Evolutionary conservation across 75 land plant species (phyloP).

Genomic region (Adiantum capillusveneris): DNA sequence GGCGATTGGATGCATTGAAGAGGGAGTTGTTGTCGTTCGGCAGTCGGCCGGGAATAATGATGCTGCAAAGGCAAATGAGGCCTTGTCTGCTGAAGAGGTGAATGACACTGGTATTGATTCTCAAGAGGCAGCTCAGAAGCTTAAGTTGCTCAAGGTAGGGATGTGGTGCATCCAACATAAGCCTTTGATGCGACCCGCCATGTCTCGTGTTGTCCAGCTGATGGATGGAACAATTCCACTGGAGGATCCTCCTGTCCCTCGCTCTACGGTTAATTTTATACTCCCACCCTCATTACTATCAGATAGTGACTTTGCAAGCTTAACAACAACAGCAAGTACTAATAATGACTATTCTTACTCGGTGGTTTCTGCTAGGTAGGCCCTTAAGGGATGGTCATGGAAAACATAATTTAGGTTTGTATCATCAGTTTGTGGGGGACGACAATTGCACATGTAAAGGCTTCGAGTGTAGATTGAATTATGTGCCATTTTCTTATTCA

Average conservation of each 20-base stretch:
- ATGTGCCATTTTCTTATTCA: too few relatives aligned
- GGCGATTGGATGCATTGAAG: conserved; percentile 4
- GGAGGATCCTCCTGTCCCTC: background rate
- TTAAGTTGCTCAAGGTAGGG: conserved; percentile 28
- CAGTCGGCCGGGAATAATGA: background rate
- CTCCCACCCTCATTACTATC: too few relatives aligned
- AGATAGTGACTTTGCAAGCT: too few relatives aligned
- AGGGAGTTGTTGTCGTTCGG: background rate
- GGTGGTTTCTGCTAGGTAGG: too few relatives aligned
- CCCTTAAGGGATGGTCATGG: too few relatives aligned
- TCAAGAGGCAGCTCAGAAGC: conserved; percentile 6
- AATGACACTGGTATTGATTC: background rate
- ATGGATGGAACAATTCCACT: conserved; percentile 7
- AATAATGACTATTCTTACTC: too few relatives aligned
- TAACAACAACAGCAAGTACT: too few relatives aligned
- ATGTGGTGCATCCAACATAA: conserved; percentile 40
- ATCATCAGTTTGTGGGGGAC: too few relatives aligned
- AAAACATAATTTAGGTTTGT: too few relatives aligned
- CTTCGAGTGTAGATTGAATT: too few relatives aligned
- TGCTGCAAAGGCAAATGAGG: background rate
- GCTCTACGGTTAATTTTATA: too few relatives aligned
- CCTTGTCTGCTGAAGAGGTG: background rate
- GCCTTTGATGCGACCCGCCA: conserved; percentile 21
- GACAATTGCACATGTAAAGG: too few relatives aligned
- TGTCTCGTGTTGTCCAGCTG: conserved; percentile 28